phyloP scores from a whole-genome alignment of 306 rosid species.

The Inga oerstediana region DNA sequence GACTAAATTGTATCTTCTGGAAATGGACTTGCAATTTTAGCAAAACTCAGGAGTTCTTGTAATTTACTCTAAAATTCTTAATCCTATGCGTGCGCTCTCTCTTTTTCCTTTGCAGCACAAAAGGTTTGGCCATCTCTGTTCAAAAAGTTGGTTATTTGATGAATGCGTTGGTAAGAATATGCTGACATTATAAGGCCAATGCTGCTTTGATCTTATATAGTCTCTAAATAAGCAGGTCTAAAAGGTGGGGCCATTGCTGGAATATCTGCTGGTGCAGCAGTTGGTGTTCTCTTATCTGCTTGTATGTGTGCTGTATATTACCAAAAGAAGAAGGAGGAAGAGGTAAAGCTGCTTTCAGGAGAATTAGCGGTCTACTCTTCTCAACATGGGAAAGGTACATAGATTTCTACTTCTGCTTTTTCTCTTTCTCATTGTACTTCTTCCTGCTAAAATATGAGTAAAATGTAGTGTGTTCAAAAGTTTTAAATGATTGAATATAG shows the following conservation, averaged over 20 bases:
- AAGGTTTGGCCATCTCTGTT: conserved; percentile 45
- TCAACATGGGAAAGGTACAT: no score
- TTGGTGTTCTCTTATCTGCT: conserved; percentile 50
- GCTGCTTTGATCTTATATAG: conserved; percentile 30
- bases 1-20: not conserved
- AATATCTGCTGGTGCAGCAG: conserved; percentile 56
- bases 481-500: no score
- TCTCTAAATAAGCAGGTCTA: conserved; percentile 53
- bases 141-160: conserved; percentile 25
- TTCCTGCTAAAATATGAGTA: no score
- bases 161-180: conserved; percentile 26
- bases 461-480: no score
- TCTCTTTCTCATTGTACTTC: no score
- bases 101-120: conserved; percentile 40
- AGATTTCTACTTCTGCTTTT: no score
- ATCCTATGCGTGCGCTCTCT: not conserved
- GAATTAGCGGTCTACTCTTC: no score
- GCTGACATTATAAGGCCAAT: conserved; percentile 3
- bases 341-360: no score
- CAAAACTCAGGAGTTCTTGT: not conserved
- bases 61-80: not conserved
- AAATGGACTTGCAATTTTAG: not conserved
- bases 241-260: conserved; percentile 54
- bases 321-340: no score
- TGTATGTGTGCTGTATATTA: no score